Conservation (phyloP, 495 filamentous ascomycete species). For the Podospora conica region DNA sequence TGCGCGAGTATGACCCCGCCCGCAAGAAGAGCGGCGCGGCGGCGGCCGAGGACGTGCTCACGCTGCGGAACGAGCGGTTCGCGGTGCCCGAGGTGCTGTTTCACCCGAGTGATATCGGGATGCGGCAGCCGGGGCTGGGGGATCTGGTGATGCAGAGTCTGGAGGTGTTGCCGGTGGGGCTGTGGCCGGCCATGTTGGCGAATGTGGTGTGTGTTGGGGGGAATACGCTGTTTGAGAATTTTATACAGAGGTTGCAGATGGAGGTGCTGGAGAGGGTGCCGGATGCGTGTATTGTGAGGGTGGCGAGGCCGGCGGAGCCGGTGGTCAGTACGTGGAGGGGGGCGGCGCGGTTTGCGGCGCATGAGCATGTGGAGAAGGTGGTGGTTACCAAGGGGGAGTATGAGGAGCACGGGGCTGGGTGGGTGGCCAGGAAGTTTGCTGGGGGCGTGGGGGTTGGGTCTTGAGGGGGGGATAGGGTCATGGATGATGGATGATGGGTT, state of each 20-base stretch:
- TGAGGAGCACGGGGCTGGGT: slow-evolving; percentile 74
- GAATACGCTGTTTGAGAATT: slow-evolving; percentile 71
- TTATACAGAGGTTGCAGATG: slow-evolving; percentile 72
- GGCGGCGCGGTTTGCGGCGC: slow-evolving; percentile 65
- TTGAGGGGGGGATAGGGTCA: slow-evolving; percentile 1
- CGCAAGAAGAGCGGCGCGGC: slow-evolving; percentile 54
- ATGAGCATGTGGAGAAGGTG: slow-evolving; percentile 56
- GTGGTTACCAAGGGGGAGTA: slow-evolving; percentile 84
- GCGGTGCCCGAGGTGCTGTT: slow-evolving; percentile 87
- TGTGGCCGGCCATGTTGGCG: slow-evolving; percentile 73
- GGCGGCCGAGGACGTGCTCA: slow-evolving; percentile 71
- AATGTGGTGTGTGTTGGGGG: slow-evolving; percentile 90
- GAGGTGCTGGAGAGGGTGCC: slow-evolving; percentile 73
- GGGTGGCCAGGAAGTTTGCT: slow-evolving; percentile 68
- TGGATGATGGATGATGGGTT: background rate
- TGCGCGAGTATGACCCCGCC: slow-evolving; percentile 69
- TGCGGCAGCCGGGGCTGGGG: slow-evolving; percentile 77
- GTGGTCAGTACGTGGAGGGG: slow-evolving; percentile 80
- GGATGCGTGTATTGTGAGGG: slow-evolving; percentile 67
- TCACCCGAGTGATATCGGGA: slow-evolving; percentile 75
- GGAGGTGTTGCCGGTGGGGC: slow-evolving; percentile 62
- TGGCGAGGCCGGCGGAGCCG: slow-evolving; percentile 65
- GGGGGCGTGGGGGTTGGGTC: slow-evolving; percentile 25
- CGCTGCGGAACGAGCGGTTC: slow-evolving; percentile 88
- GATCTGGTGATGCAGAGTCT: slow-evolving; percentile 77